phyloP scores from a whole-genome alignment of 441 rosid species.

The Erodium chrysanthum region DNA sequence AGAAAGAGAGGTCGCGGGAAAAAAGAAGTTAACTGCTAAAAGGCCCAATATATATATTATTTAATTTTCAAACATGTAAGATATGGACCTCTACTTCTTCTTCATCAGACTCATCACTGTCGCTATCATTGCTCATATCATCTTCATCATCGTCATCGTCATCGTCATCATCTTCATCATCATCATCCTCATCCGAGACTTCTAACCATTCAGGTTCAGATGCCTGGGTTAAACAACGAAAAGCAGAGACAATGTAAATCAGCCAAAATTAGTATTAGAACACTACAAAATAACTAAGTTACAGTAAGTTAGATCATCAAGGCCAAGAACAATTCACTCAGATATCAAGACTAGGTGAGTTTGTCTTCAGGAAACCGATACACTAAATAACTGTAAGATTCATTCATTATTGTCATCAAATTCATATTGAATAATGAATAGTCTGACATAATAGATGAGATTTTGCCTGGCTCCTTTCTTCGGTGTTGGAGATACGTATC shows the following conservation, averaged over 20 bases:
- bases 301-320: neutral
- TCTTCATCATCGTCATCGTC: conserved; percentile 24
- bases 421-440: too few species aligned
- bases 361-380: too few species aligned
- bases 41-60: neutral
- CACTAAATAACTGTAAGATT: too few species aligned
- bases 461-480: too few species aligned
- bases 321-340: neutral
- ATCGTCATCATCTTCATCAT: conserved; percentile 53
- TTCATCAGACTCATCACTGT: conserved; percentile 50
- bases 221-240: conserved; percentile 39
- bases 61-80: neutral
- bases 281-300: neutral
- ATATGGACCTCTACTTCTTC: conserved; percentile 42
- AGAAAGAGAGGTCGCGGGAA: neutral
- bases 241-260: conserved; percentile 10
- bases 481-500: neutral
- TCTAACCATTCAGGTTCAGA: conserved; percentile 90
- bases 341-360: too few species aligned
- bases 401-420: too few species aligned
- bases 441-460: too few species aligned
- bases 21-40: neutral
- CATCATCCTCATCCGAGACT: conserved; percentile 79
- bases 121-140: conserved; percentile 33
- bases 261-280: neutral